A percentile compares a stretch with the other conserved stretches of the same genome.
phyloP scores from a whole-genome alignment of 1,284 basidiomycete species.

The Papiliotrema fonsecae region DNA sequence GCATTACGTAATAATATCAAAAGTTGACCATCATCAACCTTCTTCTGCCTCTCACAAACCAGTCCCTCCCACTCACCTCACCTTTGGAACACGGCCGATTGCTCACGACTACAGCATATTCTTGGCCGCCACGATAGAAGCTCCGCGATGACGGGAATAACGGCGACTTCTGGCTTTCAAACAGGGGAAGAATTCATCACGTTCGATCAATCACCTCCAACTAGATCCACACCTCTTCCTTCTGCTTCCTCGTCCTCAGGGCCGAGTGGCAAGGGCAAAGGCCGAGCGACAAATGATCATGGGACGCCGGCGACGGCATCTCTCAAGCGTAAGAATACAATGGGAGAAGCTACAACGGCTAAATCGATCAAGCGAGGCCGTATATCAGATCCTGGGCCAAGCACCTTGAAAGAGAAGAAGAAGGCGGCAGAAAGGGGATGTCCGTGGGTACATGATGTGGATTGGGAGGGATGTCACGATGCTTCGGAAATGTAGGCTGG shows the following conservation, averaged over 20 bases:
- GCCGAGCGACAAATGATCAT: not conserved
- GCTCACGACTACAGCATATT: no score
- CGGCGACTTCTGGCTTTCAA: not conserved
- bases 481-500: constrained; percentile 69
- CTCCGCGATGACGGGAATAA: not conserved
- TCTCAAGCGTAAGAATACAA: constrained; percentile 5
- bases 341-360: constrained; percentile 14
- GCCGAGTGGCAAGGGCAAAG: not conserved
- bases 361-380: constrained; percentile 21
- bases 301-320: constrained; percentile 16
- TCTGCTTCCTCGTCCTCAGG: not conserved
- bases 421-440: constrained; percentile 60
- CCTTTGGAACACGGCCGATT: no score
- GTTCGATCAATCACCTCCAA: not conserved
- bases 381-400: constrained; percentile 47
- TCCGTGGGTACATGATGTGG: constrained; percentile 73
- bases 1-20: no score
- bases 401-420: constrained; percentile 58
- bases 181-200: not conserved
- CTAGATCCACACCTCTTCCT: not conserved
- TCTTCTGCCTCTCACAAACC: no score
- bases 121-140: no score
- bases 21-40: no score
- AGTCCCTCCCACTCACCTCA: no score
- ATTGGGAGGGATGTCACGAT: constrained; percentile 71